Evolutionary conservation across 208 protist genomes (phyloP).

Genomic region (Wallacemonas sp.): DNA sequence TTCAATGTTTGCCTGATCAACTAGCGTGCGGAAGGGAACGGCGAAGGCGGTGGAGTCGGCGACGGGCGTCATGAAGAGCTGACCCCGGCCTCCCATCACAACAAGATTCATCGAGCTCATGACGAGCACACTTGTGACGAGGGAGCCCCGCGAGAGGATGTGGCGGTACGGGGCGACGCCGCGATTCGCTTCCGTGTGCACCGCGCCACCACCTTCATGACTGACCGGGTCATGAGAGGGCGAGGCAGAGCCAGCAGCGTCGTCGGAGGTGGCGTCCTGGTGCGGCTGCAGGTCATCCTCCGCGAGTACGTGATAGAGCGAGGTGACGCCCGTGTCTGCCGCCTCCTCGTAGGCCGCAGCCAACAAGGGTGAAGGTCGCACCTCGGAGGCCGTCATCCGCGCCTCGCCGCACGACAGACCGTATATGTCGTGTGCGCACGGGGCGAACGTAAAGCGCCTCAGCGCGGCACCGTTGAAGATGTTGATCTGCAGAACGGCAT

Average conservation of each 20-base stretch:
- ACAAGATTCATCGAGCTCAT: conserved; percentile 38
- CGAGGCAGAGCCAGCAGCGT: too few relatives aligned
- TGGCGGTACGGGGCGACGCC: conserved; percentile 26
- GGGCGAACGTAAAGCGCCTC: conserved; percentile 41
- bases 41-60: conserved; percentile 46
- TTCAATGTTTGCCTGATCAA: conserved; percentile 21
- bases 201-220: background rate
- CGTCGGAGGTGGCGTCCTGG: too few relatives aligned
- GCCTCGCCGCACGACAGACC: conserved; percentile 26
- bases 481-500: conserved; percentile 75
- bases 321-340: conserved; percentile 19
- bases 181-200: background rate
- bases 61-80: conserved; percentile 40
- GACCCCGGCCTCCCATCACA: conserved; percentile 50
- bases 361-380: conserved; percentile 7
- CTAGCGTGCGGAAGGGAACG: conserved; percentile 40
- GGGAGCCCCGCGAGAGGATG: conserved; percentile 18
- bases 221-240: too few relatives aligned
- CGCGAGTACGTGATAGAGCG: conserved; percentile 25
- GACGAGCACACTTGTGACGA: conserved; percentile 37
- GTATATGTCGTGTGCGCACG: conserved; percentile 30
- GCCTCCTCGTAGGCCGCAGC: conserved; percentile 29
- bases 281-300: conserved; percentile 1
- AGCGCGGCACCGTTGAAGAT: conserved; percentile 53
- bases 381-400: conserved; percentile 14